A percentile compares a stretch with the other conserved stretches of the same genome.
Conservation (phyloP, 2,329 filamentous ascomycete species). For the Aureobasidium sp. region DNA sequence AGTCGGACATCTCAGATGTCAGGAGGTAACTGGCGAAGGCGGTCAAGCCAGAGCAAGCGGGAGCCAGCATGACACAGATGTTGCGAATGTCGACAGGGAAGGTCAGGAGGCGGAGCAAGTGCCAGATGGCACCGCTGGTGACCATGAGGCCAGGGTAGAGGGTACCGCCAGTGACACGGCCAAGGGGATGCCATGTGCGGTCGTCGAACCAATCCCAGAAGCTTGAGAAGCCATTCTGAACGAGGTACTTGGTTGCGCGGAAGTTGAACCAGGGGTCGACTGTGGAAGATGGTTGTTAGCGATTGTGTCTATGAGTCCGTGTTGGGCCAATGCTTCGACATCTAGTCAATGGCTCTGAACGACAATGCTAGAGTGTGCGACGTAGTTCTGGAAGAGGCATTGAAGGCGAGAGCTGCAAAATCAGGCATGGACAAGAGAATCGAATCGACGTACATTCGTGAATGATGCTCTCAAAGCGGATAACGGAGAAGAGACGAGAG, state of each 20-base stretch:
- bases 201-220: constrained; percentile 99
- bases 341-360: not conserved
- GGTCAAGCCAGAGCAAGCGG: constrained; percentile 88
- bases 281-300: constrained; percentile 32
- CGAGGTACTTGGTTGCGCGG: constrained; percentile 93
- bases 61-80: constrained; percentile 93
- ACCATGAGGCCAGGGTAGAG: constrained; percentile 98
- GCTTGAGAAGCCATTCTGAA: constrained; percentile 93
- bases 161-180: constrained; percentile 96
- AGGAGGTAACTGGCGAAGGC: constrained; percentile 89
- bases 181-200: constrained; percentile 98
- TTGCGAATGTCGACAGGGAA: constrained; percentile 97
- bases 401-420: not conserved
- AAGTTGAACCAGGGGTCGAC: constrained; percentile 99
- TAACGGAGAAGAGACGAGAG: constrained; percentile 95
- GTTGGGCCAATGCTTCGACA: not conserved
- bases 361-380: not conserved
- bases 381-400: not conserved
- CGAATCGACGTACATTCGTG: constrained; percentile 77
- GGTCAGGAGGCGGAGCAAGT: constrained; percentile 78
- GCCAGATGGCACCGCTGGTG: constrained; percentile 94
- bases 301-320: not conserved
- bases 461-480: constrained; percentile 98
- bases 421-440: not conserved
- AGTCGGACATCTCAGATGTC: constrained; percentile 95